Evolutionary conservation across 192 early-diverging fungal species (phyloP).

Genomic region (Diversispora eburnea): DNA sequence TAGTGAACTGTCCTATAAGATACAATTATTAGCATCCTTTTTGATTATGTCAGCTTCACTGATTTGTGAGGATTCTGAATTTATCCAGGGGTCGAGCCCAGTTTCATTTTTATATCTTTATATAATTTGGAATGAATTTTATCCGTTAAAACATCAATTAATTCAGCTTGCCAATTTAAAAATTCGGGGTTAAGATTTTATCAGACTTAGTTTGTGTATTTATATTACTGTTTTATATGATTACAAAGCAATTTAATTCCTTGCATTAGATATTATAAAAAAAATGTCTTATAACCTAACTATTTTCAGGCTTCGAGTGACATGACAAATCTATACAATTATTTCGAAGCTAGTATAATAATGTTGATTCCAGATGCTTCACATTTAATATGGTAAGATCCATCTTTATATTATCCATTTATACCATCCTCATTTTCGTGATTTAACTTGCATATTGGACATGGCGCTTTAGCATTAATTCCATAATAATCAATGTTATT

Average conservation of each 20-base stretch:
- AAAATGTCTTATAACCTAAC: background rate
- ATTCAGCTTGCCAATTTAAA: too few species aligned
- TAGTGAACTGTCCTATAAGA: too few species aligned
- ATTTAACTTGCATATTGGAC: constrained; percentile 12
- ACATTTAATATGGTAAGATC: constrained; percentile 15
- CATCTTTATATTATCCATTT: constrained; percentile 5
- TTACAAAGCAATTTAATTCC: background rate
- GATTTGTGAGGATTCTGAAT: too few species aligned
- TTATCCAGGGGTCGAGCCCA: too few species aligned
- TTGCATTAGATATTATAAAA: background rate
- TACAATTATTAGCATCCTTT: too few species aligned
- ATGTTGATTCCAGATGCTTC: background rate
- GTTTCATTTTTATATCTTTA: too few species aligned
- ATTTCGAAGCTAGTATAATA: background rate
- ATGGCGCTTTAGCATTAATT: background rate
- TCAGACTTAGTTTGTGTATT: background rate
- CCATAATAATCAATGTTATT: background rate
- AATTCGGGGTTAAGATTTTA: background rate
- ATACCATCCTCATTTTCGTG: background rate
- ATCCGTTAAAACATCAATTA: too few species aligned
- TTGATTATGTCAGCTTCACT: too few species aligned
- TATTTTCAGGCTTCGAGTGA: too few species aligned
- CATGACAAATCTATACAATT: too few species aligned
- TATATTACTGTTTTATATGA: background rate
- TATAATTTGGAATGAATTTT: too few species aligned